These are phyloP conservation scores for Fusarium tupiense DNA, from an alignment of 2,329 filamentous ascomycete genomes.

Conservation along the genomic window DNA sequence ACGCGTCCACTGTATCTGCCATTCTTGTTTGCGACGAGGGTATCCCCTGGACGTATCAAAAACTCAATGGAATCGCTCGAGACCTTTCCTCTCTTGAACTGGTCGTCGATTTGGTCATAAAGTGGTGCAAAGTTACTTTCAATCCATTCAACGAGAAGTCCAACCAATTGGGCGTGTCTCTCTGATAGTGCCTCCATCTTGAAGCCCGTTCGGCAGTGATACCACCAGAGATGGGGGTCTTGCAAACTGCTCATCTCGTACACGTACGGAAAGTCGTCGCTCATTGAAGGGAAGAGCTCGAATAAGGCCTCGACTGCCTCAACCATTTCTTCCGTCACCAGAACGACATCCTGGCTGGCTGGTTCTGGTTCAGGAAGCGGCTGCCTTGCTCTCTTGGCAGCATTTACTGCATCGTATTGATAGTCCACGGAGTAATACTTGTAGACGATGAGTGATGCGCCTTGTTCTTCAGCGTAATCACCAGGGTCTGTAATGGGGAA, in stretches of 20 bases:
- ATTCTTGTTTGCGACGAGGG: background rate
- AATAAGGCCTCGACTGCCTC: background rate
- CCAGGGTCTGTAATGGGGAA: background rate
- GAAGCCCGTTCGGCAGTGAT: conserved; percentile 2
- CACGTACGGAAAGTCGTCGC: background rate
- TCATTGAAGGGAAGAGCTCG: background rate
- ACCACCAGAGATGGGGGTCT: conserved; percentile 8
- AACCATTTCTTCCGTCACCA: conserved; percentile 6
- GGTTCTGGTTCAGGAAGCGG: background rate
- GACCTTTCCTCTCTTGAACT: background rate
- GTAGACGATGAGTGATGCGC: background rate
- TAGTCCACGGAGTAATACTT: background rate
- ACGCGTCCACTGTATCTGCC: background rate
- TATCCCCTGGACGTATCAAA: background rate
- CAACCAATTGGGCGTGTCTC: background rate
- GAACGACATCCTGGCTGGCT: background rate
- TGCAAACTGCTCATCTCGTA: background rate
- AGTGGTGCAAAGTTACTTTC: background rate
- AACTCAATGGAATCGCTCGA: background rate
- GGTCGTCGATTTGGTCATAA: background rate
- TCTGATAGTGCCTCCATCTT: background rate
- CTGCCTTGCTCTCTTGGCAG: background rate
- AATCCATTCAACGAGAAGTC: background rate
- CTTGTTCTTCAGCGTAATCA: background rate
- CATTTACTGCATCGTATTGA: background rate